A percentile compares a stretch with the other conserved stretches of the same genome.
Conservation (phyloP, 139 green algal species). For the Closterium sp. region DNA sequence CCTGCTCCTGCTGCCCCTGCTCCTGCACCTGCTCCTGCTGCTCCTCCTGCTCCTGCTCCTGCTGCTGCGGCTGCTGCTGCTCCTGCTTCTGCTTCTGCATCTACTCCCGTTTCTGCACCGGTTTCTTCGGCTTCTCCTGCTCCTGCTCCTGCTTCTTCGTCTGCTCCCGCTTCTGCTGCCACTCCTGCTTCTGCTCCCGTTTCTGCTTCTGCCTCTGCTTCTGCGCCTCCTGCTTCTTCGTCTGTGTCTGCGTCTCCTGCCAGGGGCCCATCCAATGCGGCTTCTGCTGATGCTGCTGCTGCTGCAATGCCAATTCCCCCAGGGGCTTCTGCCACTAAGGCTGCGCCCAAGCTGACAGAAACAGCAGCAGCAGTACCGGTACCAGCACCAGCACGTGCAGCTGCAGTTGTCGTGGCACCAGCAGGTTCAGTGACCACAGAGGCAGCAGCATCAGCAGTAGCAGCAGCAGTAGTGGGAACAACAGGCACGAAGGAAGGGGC, state of each 20-base stretch:
- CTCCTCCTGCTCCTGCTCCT: background rate
- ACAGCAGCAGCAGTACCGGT: background rate
- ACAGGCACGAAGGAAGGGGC: background rate
- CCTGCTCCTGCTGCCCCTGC: background rate
- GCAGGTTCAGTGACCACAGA: background rate
- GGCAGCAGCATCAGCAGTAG: background rate
- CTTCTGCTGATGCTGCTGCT: background rate
- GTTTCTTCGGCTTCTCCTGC: background rate
- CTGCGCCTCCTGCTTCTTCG: background rate
- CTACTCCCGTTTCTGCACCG: background rate
- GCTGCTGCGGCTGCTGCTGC: background rate
- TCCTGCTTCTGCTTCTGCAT: background rate
- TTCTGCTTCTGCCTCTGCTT: background rate
- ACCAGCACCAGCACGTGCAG: too few species aligned
- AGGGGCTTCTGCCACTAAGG: background rate
- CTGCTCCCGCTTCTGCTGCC: background rate
- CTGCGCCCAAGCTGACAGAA: background rate
- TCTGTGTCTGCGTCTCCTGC: background rate
- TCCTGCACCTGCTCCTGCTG: too few species aligned
- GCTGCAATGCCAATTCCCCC: background rate
- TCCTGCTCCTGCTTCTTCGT: background rate
- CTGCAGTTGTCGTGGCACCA: too few species aligned
- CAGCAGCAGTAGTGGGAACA: background rate
- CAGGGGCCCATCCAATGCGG: background rate
- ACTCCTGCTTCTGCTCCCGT: background rate